Base-by-base conservation (phyloP, 148 eudicot species). In the Nyssa sinensis region DNA sequence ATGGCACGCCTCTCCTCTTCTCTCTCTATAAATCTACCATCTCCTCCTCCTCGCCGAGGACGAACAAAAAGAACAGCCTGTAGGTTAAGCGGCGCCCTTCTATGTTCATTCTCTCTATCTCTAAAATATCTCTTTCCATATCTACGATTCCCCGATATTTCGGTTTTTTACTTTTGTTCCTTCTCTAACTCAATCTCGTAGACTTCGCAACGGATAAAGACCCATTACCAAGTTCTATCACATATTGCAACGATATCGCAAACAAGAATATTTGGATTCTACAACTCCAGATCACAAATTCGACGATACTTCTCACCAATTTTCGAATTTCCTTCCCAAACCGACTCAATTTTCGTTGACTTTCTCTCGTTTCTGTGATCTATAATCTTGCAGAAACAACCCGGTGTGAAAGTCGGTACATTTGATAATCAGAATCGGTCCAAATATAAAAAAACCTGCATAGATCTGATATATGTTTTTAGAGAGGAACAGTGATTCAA, bases 11-110 rank as follows among this genome's bases (percentile, higher is more conserved):
- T n/a, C n/a, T n/a, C n/a, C n/a, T 8, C 71, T 33, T 59, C 3
- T 74, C 34, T 74, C 61, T 23, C 25, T 75, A 75, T 67, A 75
- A 62, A 62, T 44, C 68, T 39, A 72, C 44, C 37, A 25, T 9
- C 32, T 17, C 35, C 25, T 21, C 49, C 64, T 44, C 75, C 60
- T 73, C 76, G 76, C 69, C 76, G 61, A 73, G 68, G 62, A 44
- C 67, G 49, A 71, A 55, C 59, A 55, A 5, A 61, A 73, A 61
- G 30, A 29, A 55, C 59, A n/a, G n/a, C n/a, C n/a, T 55, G 25
- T 55, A 0, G 59, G 59, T 55, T 24, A 21, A 55, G n/a, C 30
- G 9, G 11, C 30, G 0, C 33, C 69, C 17, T 66, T 44, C 62
- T 23, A 31, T 5, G 13, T 32, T 25, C 71, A n/a, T n/a, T n/a